Evolutionary conservation across 225 moss, liverwort and hornwort genomes (phyloP).

Genomic region (Neckera pumila): DNA sequence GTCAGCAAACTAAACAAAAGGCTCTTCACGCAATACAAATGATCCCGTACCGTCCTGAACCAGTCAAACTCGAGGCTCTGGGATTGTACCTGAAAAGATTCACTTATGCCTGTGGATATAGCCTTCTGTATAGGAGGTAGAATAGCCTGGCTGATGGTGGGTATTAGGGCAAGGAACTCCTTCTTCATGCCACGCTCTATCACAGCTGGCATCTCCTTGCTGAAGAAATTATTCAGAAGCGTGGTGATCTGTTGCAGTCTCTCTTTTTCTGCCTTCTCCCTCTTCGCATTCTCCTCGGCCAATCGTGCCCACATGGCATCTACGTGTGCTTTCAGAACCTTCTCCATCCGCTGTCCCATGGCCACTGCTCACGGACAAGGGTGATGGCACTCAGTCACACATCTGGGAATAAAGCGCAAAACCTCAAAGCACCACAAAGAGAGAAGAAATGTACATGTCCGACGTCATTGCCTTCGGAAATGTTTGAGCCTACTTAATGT

Average conservation of each 20-base stretch:
- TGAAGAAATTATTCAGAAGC: slow-evolving; percentile 37
- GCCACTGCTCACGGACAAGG: slow-evolving; percentile 31
- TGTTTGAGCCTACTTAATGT: background rate
- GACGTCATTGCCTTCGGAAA: background rate
- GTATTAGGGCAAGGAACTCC: slow-evolving; percentile 35
- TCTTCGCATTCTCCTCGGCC: slow-evolving; percentile 86
- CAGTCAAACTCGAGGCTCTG: background rate
- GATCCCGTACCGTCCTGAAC: background rate
- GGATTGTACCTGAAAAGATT: slow-evolving; percentile 40
- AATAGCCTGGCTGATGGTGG: slow-evolving; percentile 49
- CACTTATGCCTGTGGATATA: slow-evolving; percentile 30
- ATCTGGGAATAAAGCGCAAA: background rate
- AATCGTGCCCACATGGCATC: slow-evolving; percentile 96
- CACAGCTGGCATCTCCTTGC: slow-evolving; percentile 46
- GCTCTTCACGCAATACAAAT: background rate
- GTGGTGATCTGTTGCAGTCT: slow-evolving; percentile 66
- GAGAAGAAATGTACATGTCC: background rate
- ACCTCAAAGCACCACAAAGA: background rate
- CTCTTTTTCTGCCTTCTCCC: slow-evolving; percentile 78
- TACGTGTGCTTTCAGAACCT: slow-evolving; percentile 77
- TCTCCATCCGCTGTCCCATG: slow-evolving; percentile 83
- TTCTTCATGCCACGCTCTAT: slow-evolving; percentile 55
- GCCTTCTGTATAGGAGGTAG: slow-evolving; percentile 52
- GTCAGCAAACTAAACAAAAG: background rate
- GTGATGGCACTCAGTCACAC: background rate